phyloP scores from a whole-genome alignment of 805 yeast genomes.

The Wickerhamiella lipophila region DNA sequence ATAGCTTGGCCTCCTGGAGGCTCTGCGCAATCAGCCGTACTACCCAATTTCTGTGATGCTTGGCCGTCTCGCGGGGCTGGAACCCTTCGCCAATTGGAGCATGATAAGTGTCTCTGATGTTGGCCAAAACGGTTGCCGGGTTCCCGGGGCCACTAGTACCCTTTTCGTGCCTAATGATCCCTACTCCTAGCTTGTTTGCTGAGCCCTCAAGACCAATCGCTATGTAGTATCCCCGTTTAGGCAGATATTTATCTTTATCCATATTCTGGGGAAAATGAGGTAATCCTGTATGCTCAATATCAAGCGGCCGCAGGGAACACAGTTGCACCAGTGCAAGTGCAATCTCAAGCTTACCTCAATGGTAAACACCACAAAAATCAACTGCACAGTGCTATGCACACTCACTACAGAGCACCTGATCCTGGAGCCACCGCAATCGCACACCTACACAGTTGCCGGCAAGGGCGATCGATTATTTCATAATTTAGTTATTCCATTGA shows the following conservation, averaged over 20 bases:
- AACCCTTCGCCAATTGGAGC: constrained; percentile 99
- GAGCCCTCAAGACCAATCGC: constrained; percentile 95
- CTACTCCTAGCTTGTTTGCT: constrained; percentile 92
- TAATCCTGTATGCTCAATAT: constrained; percentile 8
- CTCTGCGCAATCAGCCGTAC: constrained; percentile 62
- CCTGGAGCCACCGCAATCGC: constrained; percentile 9
- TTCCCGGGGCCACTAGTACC: constrained; percentile 47
- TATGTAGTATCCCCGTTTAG: constrained; percentile 34
- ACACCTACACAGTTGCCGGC: constrained; percentile 21
- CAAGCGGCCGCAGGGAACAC: not conserved
- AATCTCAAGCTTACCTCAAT: constrained; percentile 4
- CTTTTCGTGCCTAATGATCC: constrained; percentile 62
- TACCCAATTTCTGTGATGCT: constrained; percentile 94
- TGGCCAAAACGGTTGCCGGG: constrained; percentile 67
- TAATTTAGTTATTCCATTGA: constrained; percentile 19
- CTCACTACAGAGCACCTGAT: constrained; percentile 20
- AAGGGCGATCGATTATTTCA: constrained; percentile 25
- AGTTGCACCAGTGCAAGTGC: not conserved
- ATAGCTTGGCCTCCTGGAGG: constrained; percentile 45
- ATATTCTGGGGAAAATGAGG: not conserved
- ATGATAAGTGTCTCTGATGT: constrained; percentile 84
- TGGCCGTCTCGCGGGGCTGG: constrained; percentile 88
- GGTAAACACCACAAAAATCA: constrained; percentile 12
- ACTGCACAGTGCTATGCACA: constrained; percentile 9
- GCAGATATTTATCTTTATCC: constrained; percentile 32